A percentile compares a stretch with the other conserved stretches of the same genome.
Conservation (phyloP, 2,329 filamentous ascomycete genomes). For the Ophiostoma ips region DNA sequence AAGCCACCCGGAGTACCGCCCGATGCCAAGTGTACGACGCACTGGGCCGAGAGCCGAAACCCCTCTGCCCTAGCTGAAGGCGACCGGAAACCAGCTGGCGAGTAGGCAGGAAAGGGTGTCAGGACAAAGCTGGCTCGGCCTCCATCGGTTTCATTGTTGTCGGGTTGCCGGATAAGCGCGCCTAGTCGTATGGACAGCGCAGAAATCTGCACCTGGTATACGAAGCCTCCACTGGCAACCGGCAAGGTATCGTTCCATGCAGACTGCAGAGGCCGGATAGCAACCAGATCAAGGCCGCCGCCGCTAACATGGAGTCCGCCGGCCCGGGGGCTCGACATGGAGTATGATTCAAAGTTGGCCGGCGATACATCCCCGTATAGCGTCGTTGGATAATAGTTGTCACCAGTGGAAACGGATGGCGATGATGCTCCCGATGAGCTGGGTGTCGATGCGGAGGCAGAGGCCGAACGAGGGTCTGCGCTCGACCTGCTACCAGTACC, state of each 20-base stretch:
- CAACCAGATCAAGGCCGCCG: constrained; percentile 17
- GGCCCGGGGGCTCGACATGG: not conserved
- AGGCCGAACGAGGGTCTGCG: not conserved
- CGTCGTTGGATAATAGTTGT: not conserved
- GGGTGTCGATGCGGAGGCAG: not conserved
- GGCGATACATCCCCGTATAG: not conserved
- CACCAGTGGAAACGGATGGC: constrained; percentile 1
- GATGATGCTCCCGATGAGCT: constrained; percentile 3
- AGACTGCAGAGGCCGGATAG: constrained; percentile 29
- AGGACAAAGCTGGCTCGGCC: constrained; percentile 17
- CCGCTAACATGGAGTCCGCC: no score
- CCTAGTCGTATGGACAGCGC: constrained; percentile 31
- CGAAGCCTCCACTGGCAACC: constrained; percentile 25
- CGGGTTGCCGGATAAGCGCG: constrained; percentile 18
- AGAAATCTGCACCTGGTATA: constrained; percentile 28
- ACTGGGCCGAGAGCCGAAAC: constrained; percentile 30
- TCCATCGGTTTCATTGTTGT: constrained; percentile 12
- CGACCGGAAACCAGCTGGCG: constrained; percentile 25
- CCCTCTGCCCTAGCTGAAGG: constrained; percentile 18
- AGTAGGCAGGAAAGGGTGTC: constrained; percentile 27
- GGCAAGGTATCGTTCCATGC: constrained; percentile 36
- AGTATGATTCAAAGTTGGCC: not conserved
- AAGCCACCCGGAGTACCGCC: constrained; percentile 18
- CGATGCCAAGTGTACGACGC: constrained; percentile 28
- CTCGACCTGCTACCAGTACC: not conserved